Conservation (phyloP, 164 flowering plant genomes). For the Vitis labrusca region DNA sequence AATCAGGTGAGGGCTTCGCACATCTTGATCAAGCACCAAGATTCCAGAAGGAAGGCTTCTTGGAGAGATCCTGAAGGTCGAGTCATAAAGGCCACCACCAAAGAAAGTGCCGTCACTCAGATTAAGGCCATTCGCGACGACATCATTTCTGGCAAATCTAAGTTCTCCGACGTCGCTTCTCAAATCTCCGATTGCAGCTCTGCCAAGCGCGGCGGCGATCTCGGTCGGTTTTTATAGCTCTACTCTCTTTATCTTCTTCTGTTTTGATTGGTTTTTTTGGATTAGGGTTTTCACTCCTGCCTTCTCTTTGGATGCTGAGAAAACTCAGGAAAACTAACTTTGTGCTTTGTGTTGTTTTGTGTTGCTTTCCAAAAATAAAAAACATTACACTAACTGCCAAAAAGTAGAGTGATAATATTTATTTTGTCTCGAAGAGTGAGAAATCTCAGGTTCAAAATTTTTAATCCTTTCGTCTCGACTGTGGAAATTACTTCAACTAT, state of each 20-base stretch:
- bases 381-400: too few species aligned
- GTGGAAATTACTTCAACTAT: too few species aligned
- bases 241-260: neutral
- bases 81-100: slow-evolving; percentile 61
- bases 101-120: slow-evolving; percentile 73
- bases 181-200: slow-evolving; percentile 88
- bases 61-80: slow-evolving; percentile 97
- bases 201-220: slow-evolving; percentile 98
- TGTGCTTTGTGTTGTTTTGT: too few species aligned
- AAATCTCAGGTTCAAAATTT: too few species aligned
- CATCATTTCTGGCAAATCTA: slow-evolving; percentile 67
- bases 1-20: slow-evolving; percentile 57
- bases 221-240: slow-evolving; percentile 48
- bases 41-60: slow-evolving; percentile 83
- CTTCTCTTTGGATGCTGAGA: neutral
- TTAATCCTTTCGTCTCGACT: too few species aligned
- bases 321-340: neutral
- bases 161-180: slow-evolving; percentile 74
- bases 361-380: too few species aligned
- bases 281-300: neutral
- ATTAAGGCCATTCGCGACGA: slow-evolving; percentile 64
- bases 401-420: too few species aligned
- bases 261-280: neutral
- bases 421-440: too few species aligned
- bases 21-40: slow-evolving; percentile 86